phyloP scores from a whole-genome alignment of 805 yeast species.

The Saturnispora silvae region DNA sequence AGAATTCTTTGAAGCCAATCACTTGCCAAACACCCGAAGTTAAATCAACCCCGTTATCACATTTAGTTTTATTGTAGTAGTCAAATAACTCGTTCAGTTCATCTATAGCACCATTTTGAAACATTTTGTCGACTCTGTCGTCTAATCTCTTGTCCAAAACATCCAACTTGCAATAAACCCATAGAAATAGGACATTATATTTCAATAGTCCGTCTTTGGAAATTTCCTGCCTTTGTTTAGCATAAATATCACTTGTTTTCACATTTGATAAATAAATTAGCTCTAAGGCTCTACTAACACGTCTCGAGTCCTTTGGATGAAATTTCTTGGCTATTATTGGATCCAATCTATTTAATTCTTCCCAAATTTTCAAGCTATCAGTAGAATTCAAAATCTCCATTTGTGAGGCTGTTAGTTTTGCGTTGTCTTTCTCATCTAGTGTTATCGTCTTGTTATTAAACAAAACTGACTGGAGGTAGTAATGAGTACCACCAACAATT shows the following conservation, averaged over 20 bases:
- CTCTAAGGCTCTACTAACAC: conserved; percentile 73
- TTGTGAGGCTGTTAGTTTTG: conserved; percentile 25
- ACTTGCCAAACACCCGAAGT: conserved; percentile 88
- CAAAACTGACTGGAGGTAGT: conserved; percentile 70
- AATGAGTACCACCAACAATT: conserved; percentile 93
- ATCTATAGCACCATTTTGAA: conserved; percentile 51
- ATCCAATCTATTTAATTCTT: conserved; percentile 43
- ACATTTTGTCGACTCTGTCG: conserved; percentile 74
- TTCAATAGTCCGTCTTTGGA: conserved; percentile 37
- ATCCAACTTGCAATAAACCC: conserved; percentile 67
- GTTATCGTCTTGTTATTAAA: conserved; percentile 57
- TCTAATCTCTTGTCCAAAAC: conserved; percentile 58
- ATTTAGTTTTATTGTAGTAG: conserved; percentile 28
- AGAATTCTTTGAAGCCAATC: conserved; percentile 83
- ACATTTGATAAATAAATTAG: conserved; percentile 58
- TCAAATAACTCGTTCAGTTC: conserved; percentile 58
- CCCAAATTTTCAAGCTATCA: conserved; percentile 39
- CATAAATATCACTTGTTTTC: conserved; percentile 62
- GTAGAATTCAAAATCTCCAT: conserved; percentile 43
- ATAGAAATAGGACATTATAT: conserved; percentile 58
- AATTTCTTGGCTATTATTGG: conserved; percentile 69
- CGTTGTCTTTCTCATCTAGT: conserved; percentile 11
- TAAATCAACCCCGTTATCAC: conserved; percentile 24
- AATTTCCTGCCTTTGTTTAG: conserved; percentile 37
- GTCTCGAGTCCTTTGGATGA: conserved; percentile 82